Evolutionary conservation across 73 alveolate genomes (phyloP).

Genomic region (Paramecium sonneborni): DNA sequence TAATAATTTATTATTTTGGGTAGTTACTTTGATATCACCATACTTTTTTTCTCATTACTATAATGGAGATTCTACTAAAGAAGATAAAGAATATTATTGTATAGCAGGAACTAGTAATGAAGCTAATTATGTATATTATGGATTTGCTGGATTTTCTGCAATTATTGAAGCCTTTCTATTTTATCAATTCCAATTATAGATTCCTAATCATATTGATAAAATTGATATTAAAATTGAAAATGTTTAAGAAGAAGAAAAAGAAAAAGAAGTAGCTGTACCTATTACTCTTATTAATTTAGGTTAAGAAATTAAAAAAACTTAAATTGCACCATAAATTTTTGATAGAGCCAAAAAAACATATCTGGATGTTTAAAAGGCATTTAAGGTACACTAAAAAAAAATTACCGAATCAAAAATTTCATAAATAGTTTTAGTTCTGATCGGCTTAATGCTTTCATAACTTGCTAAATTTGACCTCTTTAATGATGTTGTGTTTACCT

Average conservation of each 20-base stretch:
- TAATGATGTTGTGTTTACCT: conserved; percentile 19
- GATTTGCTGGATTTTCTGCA: background rate
- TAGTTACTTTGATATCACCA: background rate
- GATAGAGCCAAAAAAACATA: background rate
- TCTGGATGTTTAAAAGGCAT: background rate
- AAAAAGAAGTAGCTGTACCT: background rate
- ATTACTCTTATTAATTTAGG: background rate
- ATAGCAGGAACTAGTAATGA: background rate
- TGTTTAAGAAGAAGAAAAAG: background rate
- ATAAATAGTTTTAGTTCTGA: background rate
- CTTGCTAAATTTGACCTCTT: conserved; percentile 32
- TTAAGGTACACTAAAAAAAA: background rate
- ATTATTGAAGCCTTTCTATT: background rate
- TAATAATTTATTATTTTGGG: background rate
- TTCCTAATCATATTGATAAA: background rate
- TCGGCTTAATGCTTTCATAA: background rate
- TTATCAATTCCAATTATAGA: background rate
- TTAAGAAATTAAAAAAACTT: background rate
- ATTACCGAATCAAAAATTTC: background rate
- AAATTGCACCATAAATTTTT: background rate
- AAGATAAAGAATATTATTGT: background rate
- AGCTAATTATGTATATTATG: conserved; percentile 11
- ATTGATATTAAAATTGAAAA: background rate
- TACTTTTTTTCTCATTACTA: background rate
- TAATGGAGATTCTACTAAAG: background rate